Percentiles rank a stretch among this genome's conserved stretches.
These are phyloP conservation scores for Tranzscheliella williamsii DNA, from an alignment of 1,284 basidiomycete genomes.

Conservation along the genomic window DNA sequence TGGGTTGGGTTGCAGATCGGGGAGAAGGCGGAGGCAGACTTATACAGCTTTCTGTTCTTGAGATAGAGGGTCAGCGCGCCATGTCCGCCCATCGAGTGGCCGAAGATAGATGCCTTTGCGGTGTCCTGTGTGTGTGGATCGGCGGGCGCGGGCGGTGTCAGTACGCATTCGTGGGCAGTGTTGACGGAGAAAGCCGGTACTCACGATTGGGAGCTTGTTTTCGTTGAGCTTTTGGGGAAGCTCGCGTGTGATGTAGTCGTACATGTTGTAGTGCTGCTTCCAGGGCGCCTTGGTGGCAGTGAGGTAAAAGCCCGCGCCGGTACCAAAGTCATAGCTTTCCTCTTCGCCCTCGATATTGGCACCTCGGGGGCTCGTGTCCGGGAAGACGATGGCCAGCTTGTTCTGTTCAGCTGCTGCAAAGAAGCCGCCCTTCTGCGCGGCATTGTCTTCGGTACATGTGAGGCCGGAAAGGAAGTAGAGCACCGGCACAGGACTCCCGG, in stretches of 20 bases:
- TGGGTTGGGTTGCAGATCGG: constrained; percentile 87
- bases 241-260: constrained; percentile 48
- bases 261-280: constrained; percentile 55
- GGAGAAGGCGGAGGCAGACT: constrained; percentile 89
- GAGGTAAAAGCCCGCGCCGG: constrained; percentile 58
- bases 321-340: constrained; percentile 71
- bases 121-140: too few relatives aligned
- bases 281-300: constrained; percentile 56
- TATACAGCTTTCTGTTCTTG: constrained; percentile 70
- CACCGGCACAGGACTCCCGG: constrained; percentile 69
- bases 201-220: constrained; percentile 39
- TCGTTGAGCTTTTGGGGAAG: constrained; percentile 35
- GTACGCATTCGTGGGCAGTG: too few relatives aligned
- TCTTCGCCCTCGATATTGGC: constrained; percentile 83
- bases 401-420: constrained; percentile 46
- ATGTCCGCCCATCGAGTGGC: constrained; percentile 84
- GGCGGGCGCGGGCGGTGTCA: too few relatives aligned
- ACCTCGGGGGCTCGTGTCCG: constrained; percentile 92
- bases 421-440: constrained; percentile 61
- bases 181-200: not conserved
- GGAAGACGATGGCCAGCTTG: constrained; percentile 86
- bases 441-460: constrained; percentile 95
- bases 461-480: constrained; percentile 89
- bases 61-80: constrained; percentile 92
- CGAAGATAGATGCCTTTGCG: constrained; percentile 42